Evolutionary conservation across 2,329 filamentous ascomycete species (phyloP).

Genomic region (Aspergillus alliaceus): DNA sequence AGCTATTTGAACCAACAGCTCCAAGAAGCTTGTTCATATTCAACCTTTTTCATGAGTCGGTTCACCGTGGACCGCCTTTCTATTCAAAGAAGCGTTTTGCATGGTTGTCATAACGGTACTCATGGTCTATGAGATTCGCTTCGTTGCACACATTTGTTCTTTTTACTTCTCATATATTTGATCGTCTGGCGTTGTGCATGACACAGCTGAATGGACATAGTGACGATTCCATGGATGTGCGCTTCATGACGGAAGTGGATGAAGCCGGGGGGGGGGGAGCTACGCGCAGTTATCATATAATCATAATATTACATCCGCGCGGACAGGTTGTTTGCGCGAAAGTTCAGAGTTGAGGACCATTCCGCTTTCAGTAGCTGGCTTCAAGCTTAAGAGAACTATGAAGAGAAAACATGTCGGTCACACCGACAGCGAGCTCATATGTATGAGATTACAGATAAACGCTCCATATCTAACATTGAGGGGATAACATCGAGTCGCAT

Average conservation of each 20-base stretch:
- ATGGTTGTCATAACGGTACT: not conserved
- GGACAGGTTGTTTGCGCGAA: not conserved
- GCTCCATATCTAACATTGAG: not conserved
- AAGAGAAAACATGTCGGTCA: not conserved
- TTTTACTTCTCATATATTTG: slow-evolving; percentile 6
- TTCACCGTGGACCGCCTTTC: not conserved
- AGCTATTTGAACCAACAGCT: not conserved
- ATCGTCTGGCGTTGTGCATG: slow-evolving; percentile 10
- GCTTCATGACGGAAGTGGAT: not conserved
- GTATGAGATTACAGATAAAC: not conserved
- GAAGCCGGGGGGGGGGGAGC: not conserved
- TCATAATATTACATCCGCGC: slow-evolving; percentile 14
- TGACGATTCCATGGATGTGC: slow-evolving; percentile 12
- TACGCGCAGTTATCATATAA: slow-evolving; percentile 7
- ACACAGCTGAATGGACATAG: slow-evolving; percentile 16
- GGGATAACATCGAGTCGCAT: not conserved
- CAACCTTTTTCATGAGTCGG: not conserved
- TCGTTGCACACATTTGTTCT: slow-evolving; percentile 8
- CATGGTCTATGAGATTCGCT: slow-evolving; percentile 10
- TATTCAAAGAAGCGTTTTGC: not conserved
- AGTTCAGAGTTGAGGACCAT: slow-evolving; percentile 3
- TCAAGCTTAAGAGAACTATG: slow-evolving; percentile 10
- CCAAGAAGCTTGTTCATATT: not conserved
- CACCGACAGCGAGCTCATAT: not conserved
- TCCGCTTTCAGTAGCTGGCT: slow-evolving; percentile 6